Evolutionary conservation across 2,329 filamentous ascomycete species (phyloP).

Genomic region (Amesomyces nigricolor): DNA sequence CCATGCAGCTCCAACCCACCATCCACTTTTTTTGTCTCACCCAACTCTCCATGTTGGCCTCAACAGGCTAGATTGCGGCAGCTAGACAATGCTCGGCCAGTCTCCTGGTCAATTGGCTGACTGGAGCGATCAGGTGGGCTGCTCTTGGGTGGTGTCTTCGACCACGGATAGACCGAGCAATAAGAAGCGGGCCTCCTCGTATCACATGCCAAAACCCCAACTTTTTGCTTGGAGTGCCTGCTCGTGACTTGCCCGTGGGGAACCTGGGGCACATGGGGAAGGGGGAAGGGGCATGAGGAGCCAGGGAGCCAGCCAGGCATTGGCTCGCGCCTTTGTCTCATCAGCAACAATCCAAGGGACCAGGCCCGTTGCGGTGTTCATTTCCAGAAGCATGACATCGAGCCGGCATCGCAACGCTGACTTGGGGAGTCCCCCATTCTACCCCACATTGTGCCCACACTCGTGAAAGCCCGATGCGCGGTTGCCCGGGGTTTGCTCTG

Average conservation of each 20-base stretch:
- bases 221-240: not conserved
- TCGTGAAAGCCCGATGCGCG: not conserved
- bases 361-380: not conserved
- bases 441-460: slow-evolving; percentile 7
- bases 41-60: too few relatives aligned
- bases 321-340: too few relatives aligned
- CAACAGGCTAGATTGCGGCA: too few relatives aligned
- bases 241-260: slow-evolving; percentile 22
- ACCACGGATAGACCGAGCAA: not conserved
- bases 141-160: not conserved
- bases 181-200: slow-evolving; percentile 1
- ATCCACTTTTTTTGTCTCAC: too few relatives aligned
- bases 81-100: not conserved
- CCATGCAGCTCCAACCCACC: not conserved
- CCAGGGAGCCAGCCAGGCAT: not conserved
- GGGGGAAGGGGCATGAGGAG: not conserved
- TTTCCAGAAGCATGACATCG: not conserved
- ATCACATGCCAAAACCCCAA: slow-evolving; percentile 18
- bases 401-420: not conserved
- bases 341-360: too few relatives aligned
- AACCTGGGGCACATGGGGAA: slow-evolving; percentile 9
- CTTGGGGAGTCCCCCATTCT: not conserved
- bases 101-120: not conserved
- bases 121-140: not conserved
- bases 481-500: not conserved